Base-by-base conservation (phyloP, 768 basidiomycete genomes). In the Auricularia heimuer region DNA sequence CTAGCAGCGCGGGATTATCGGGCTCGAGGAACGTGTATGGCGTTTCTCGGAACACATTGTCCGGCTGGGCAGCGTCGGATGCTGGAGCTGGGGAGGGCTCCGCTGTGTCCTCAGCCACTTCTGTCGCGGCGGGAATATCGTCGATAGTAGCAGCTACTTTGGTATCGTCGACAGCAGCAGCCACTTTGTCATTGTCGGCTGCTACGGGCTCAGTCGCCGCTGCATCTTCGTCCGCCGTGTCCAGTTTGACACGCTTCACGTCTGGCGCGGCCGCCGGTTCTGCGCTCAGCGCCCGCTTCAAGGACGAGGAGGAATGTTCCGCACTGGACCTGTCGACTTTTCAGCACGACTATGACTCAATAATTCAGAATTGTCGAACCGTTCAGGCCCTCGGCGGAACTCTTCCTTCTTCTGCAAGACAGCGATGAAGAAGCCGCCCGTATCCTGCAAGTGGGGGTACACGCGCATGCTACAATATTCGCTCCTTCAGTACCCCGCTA, bases 361-460 rank as follows among this genome's bases (percentile, higher is more conserved):
- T 29, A 29, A 29, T 29, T 29, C 29, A 29, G 3, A 42, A 14
- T 42, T 14, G 3, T 8, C 39, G 39, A 7, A 42, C 39, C 39
- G 7, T 8, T 42, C 39, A 14, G 8, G 8, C 7, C 39, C 37
- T 3, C 44, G 34, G 16, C 36, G 29, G 12, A n/a, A 18, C 18
- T 21, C 18, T 7, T 37, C 16, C 39, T 64, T 67, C 71, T 81
- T 83, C 71, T 89, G 82, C 42, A 98, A 74, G 0, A 97, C 89
- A 11, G 94, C 94, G n/a, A 99, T 86, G 72, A 97, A 99, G 77
- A 99, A 99, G 0, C 94, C 97, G 2, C 97, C 97, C 0, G 94
- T 92, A 71, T 99, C 91, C 75, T 98, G 97, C 8, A 97, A 77
- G 73, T 98, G 95, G 2, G 97, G 95, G 72, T 96, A 91, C 67